Conservation (phyloP, 1,284 basidiomycete species). For the Phenoliferia sp. region DNA sequence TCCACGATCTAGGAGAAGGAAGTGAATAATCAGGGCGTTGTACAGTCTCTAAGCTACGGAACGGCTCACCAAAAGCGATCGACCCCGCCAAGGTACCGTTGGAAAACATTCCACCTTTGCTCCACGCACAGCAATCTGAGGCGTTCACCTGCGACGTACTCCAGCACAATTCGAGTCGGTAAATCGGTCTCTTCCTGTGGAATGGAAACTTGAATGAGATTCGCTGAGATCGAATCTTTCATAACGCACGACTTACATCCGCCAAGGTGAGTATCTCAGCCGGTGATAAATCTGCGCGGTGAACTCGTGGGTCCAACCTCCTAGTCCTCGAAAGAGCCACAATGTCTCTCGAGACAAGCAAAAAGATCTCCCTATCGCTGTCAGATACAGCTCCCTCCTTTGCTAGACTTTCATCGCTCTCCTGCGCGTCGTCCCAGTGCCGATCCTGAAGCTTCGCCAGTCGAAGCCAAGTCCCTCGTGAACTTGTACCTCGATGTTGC, state of each 20-base stretch:
- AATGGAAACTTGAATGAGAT: background rate
- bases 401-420: no score
- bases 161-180: background rate
- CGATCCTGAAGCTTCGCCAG: background rate
- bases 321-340: background rate
- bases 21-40: no score
- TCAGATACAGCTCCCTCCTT: background rate
- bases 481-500: background rate
- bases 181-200: background rate
- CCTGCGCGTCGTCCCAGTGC: background rate
- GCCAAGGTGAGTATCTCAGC: background rate
- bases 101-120: conserved; percentile 5
- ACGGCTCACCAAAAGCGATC: no score
- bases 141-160: conserved; percentile 16
- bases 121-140: conserved; percentile 8
- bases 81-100: background rate
- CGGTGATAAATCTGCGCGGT: conserved; percentile 1
- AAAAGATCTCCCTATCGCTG: no score
- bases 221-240: no score
- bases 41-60: no score
- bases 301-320: background rate
- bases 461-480: background rate
- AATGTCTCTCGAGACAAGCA: background rate
- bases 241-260: no score
- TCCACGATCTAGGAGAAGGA: no score